A percentile compares a stretch with the other conserved stretches of the same genome.
These are phyloP conservation scores for Pseudoscleropodium purum DNA, from an alignment of 225 moss, liverwort and hornwort genomes.

Conservation along the genomic window DNA sequence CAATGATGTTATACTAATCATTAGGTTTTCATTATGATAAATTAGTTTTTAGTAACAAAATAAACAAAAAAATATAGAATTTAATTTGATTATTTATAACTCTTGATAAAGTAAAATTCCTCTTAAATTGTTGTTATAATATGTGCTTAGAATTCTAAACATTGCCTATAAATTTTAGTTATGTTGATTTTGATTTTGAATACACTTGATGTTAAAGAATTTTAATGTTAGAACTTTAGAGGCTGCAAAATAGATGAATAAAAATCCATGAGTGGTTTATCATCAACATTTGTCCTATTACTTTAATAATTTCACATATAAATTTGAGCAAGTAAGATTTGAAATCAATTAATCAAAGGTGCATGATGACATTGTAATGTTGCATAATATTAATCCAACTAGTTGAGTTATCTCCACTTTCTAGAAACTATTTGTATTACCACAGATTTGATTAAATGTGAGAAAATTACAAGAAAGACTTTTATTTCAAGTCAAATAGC, in stretches of 20 bases:
- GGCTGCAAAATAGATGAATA: too few species aligned
- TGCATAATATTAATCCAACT: not conserved
- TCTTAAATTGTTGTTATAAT: too few species aligned
- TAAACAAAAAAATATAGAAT: too few species aligned
- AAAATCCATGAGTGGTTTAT: not conserved
- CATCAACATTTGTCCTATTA: not conserved
- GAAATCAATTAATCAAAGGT: not conserved
- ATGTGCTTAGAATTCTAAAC: too few species aligned
- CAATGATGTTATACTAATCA: not conserved
- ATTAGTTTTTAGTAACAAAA: not conserved
- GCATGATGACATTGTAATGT: not conserved
- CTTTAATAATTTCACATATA: too few species aligned
- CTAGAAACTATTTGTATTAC: not conserved
- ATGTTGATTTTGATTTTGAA: not conserved
- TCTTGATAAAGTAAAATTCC: not conserved
- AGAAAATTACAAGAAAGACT: not conserved
- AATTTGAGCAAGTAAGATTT: not conserved
- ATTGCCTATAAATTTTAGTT: not conserved
- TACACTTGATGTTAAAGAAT: accelerated
- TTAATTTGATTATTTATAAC: accelerated
- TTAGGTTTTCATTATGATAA: not conserved
- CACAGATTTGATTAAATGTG: not conserved
- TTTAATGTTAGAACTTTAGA: not conserved
- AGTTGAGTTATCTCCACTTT: not conserved
- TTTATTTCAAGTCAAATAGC: not conserved